Base-by-base conservation (phyloP, 169 alveolate genomes). In the Fabrea salina region DNA sequence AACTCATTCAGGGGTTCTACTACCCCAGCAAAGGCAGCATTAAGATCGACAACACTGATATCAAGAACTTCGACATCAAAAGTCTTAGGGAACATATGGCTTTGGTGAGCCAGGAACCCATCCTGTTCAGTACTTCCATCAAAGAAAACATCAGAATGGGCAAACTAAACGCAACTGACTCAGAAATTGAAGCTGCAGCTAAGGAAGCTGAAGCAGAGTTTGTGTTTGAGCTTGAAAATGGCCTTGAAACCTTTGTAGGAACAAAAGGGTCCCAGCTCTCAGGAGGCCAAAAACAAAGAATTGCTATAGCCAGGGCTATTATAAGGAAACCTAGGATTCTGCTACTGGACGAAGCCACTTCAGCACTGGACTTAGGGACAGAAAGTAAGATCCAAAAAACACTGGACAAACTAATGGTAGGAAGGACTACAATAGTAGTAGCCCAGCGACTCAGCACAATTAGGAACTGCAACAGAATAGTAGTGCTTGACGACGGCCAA, bases 331-430 rank as follows among this genome's bases (percentile, higher is more conserved):
- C 98, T 1, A 92, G 89, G 53, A 80, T 96, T 53, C 66, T 97
- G 53, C 83, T 97, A 2, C 82, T 97, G 40, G 99, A 97, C 84
- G 99, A 97, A 85, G 98, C 99, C 13, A 95, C 98, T n/a, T 86
- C 97, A 56, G 95, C 97, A 16, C 79, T 96, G 64, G 99, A 97
- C 82, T 89, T 94, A 53, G 84, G 83, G 64, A 90, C 94, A 16
- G 99, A 96, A 82, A 86, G 84, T 61, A 86, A 93, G 64, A 96
- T 96, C 16, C 94, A 94, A 75, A 64, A 78, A 56, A 91, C 97
- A 56, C 85, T 96, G 33, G 84, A 47, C 49, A 82, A 70, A 66
- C 19, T 58, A 5, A 58, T 58, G 71, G 33, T 30, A 58, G 71
- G 71, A 6, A 82, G 86, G 81, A 88, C 93, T 6, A 79, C 89